Base-by-base conservation (phyloP, 805 yeast genomes). In the Scheffersomyces ergatensis region DNA sequence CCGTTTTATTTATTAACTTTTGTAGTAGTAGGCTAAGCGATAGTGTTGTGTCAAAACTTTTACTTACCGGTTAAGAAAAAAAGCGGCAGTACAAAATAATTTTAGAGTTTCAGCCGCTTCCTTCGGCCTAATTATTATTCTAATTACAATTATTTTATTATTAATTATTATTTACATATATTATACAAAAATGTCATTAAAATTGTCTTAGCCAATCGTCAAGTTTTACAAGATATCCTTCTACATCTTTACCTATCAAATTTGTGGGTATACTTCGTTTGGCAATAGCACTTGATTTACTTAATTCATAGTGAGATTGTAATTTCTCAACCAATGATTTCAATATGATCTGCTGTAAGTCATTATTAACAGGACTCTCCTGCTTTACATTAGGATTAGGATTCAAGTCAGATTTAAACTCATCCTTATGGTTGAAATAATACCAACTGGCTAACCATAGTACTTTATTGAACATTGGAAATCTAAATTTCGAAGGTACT, bases 401-500 rank as follows among this genome's bases (percentile, higher is more conserved):
- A 9, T 32, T 52, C n/a, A 51, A 26, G 36, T 56, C 62, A 2
- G 9, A 16, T 0, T 48, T 5, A 33, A 56, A 60, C 34, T 57
- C 63, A 1, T 48, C 47, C 31, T 48, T 35, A 36, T 62, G 61
- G 20, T 62, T 53, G 21, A 40, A 45, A 39, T 62, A 69, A 48
- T 74, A 74, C 62, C 68, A 70, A 7, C 81, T 82, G 3, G 85
- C 70, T 11, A 81, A 65, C 89, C 92, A 84, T 60, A 89, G 62
- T 3, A 85, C 80, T 45, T 70, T 75, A 44, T 80, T 74, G 55
- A 89, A 89, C 58, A 76, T 72, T 0, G 97, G 97, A 51, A 86
- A 89, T 37, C 87, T 72, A 63, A 83, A 89, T 51, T 80, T 79
- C 37, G 78, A 72, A 0, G 89, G 89, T 3, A 89, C 96, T 45